Base-by-base conservation (phyloP, 305 asterid genomes). In the Solanum chacoense region DNA sequence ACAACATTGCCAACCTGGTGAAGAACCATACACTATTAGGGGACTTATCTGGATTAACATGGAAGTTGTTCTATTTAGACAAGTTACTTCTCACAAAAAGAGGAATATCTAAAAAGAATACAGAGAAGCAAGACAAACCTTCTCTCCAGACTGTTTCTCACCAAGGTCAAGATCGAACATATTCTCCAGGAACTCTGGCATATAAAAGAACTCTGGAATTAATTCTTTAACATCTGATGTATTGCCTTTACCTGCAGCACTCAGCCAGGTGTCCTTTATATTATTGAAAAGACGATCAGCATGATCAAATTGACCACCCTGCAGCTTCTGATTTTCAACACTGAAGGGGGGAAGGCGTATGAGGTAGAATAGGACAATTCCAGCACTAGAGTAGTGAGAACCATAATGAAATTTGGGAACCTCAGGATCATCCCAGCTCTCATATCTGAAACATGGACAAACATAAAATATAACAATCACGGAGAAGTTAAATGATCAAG, bases 341-440 rank as follows among this genome's bases (percentile, higher is more conserved):
- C 99, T 96, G 89, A 96, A 98, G 86, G 99, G 99, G 65, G 99
- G 98, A 91, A 98, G 90, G 83, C 99, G 98, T 90, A 98, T 86
- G 65, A 98, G 99, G 91, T 98, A 98, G 94, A 98, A 98, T 87
- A 98, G 99, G 88, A 98, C 99, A 89, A 98, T 98, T 91, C 99
- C 99, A 87, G 99, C 99, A 86, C 99, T 98, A 55, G 99, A 96
- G 91, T 98, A 98, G 91, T 98, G 99, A 91, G 99, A 98, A 91
- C 99, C 99, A 89, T 98, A 98, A 92, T 98, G 99, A 91, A 98
- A 98, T 89, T 98, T 98, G 88, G 99, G 99, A 92, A 96, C 97
- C 88, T 98, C 99, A 69, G 99, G 99, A 93, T 98, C 99, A 96
- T 98, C 99, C 99, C 99, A 98, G 96, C 99, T 98, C 90, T 98